Evolutionary conservation across 768 basidiomycete genomes (phyloP).

Genomic region (Lactarius hengduanensis): DNA sequence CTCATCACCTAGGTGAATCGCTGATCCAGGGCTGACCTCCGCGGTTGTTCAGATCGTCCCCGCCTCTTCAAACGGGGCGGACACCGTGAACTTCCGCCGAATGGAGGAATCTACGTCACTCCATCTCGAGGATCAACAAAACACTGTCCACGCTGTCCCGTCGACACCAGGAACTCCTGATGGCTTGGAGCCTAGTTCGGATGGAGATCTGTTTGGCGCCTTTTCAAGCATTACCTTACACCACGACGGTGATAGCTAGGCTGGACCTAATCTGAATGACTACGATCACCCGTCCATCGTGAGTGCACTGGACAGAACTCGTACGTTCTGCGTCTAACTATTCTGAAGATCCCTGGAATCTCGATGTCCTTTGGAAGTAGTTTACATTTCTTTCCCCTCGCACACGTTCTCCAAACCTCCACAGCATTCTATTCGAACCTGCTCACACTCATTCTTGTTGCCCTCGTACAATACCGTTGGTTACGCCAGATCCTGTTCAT

Average conservation of each 20-base stretch:
- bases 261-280: background rate
- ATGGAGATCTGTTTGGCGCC: constrained; percentile 74
- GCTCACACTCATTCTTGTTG: constrained; percentile 17
- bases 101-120: constrained; percentile 89
- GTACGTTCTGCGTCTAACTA: background rate
- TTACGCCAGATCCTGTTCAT: constrained; percentile 17
- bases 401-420: background rate
- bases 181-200: constrained; percentile 45
- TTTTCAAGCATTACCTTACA: constrained; percentile 90
- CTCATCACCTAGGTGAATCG: background rate
- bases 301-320: background rate
- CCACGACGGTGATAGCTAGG: constrained; percentile 65
- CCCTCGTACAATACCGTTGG: constrained; percentile 15
- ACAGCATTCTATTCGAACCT: background rate
- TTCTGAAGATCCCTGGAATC: background rate
- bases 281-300: background rate
- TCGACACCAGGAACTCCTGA: constrained; percentile 43
- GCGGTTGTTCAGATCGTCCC: constrained; percentile 72
- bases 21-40: constrained; percentile 7
- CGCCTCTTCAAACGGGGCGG: constrained; percentile 68
- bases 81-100: constrained; percentile 87
- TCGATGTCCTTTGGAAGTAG: background rate
- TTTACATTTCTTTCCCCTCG: background rate
- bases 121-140: constrained; percentile 63
- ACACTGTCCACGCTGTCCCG: constrained; percentile 35